A percentile compares a stretch with the other conserved stretches of the same genome.
Evolutionary conservation across 2,329 filamentous ascomycete species (phyloP).

Genomic region (Xylaria arbuscula): DNA sequence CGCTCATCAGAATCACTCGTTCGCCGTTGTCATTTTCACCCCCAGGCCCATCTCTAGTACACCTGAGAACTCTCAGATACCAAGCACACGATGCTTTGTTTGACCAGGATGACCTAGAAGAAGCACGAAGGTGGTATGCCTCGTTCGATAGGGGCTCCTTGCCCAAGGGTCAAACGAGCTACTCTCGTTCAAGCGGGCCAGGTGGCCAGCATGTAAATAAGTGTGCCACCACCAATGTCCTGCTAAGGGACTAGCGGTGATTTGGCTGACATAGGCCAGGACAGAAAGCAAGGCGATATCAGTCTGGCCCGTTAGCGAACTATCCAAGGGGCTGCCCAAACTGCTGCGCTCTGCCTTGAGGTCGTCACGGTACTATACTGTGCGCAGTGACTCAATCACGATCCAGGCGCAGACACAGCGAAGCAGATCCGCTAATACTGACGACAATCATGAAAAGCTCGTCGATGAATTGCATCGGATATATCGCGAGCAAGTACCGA

Average conservation of each 20-base stretch:
- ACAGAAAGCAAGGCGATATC: slow-evolving; percentile 71
- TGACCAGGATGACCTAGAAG: slow-evolving; percentile 62
- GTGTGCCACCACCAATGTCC: slow-evolving; percentile 53
- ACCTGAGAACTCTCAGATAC: slow-evolving; percentile 44
- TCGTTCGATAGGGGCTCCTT: slow-evolving; percentile 58
- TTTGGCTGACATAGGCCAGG: slow-evolving; percentile 49
- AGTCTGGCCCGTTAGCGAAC: slow-evolving; percentile 61
- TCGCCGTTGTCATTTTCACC: neutral
- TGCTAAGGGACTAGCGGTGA: neutral
- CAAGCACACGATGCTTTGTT: slow-evolving; percentile 62
- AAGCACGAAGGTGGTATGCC: slow-evolving; percentile 64
- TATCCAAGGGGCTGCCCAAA: slow-evolving; percentile 59
- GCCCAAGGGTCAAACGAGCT: slow-evolving; percentile 64
- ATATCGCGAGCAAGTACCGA: slow-evolving; percentile 60
- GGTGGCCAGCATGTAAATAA: slow-evolving; percentile 73
- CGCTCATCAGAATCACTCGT: slow-evolving; percentile 7
- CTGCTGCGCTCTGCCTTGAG: slow-evolving; percentile 60
- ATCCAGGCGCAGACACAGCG: slow-evolving; percentile 67
- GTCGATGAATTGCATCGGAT: slow-evolving; percentile 60
- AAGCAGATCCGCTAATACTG: slow-evolving; percentile 62
- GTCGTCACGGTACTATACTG: slow-evolving; percentile 66
- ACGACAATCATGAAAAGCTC: slow-evolving; percentile 64
- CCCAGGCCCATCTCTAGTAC: slow-evolving; percentile 13
- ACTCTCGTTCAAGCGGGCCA: slow-evolving; percentile 69
- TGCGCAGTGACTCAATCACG: slow-evolving; percentile 62